Evolutionary conservation across 2,329 filamentous ascomycete genomes (phyloP), one percentile per base, ranked within the genome.

Genomic region (Emmonsia crescens): DNA sequence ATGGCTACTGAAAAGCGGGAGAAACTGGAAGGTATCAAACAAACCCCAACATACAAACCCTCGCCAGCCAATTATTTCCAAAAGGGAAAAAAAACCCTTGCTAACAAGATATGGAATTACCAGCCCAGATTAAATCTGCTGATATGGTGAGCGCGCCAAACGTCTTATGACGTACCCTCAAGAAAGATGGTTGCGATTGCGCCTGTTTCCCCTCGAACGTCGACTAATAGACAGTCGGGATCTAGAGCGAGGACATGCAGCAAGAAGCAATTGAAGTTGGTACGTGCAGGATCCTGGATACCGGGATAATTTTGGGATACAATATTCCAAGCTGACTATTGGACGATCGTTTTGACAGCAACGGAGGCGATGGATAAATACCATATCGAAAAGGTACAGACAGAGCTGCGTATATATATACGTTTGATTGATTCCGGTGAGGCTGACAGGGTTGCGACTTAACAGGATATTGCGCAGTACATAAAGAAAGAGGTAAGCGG

Each of bases 51-150:
- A 51, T 46, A 46, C 58, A 42, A 59, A 42, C 42, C 38, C 33
- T 44, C 21, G 19, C 38, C 62, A 38, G 19, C 29, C 55, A 44
- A 55, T 59, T 14, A 60, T 14, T 27, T 27, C 52, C 31, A 57
- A n/a, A 29, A 29, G 12, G n/a, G n/a, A 16, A 49, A 49, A 24
- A 29, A 10, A 51, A 31, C 5, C 24, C 12, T 57, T 57, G 24
- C 40, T 57, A 14, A 57, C 56, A 46, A 44, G 16, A 21, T 56
- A 38, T 55, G 58, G n/a, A 58, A 60, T 31, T 70, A 67, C 72
- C 16, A 99, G 94, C 91, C 66, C 91, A 96, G 79, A 87, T 99
- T 78, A 99, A 99, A 82, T 96, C 92, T 69, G 93, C 91, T 63
- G 94, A 99, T 75, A 99, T 99, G 94, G 94, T 97, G 49, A 60